Evolutionary conservation across 768 basidiomycete species (phyloP).

Genomic region (Tulasnella sp.): DNA sequence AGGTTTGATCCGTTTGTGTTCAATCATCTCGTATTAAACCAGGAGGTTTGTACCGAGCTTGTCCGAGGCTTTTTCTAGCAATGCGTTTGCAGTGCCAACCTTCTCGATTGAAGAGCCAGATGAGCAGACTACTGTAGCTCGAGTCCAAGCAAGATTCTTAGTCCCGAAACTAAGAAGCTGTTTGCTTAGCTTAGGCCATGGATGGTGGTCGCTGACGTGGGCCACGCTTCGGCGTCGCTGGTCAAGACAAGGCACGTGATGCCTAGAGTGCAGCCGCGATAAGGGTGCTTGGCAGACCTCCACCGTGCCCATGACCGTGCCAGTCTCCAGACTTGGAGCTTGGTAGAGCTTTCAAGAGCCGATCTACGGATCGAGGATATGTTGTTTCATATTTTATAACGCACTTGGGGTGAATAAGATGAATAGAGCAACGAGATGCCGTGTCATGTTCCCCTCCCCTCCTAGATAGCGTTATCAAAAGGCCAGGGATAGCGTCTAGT

Average conservation of each 20-base stretch:
- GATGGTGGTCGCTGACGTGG: background rate
- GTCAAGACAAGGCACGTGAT: background rate
- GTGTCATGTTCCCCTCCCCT: no score
- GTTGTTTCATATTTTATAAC: no score
- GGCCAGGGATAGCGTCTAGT: no score
- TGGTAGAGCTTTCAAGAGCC: background rate
- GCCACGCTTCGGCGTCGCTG: no score
- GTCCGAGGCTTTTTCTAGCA: background rate
- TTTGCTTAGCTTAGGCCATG: background rate
- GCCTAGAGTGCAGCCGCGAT: background rate
- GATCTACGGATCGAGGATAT: background rate
- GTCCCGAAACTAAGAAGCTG: background rate
- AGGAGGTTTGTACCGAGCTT: background rate
- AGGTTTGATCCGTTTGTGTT: background rate
- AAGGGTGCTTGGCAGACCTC: background rate
- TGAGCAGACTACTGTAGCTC: background rate
- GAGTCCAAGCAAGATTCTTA: background rate
- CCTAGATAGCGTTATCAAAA: no score
- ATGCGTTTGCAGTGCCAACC: no score
- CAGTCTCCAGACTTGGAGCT: no score
- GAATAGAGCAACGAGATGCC: no score
- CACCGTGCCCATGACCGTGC: no score
- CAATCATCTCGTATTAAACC: background rate
- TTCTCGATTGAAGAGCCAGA: no score
- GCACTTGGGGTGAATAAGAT: no score